Conservation (phyloP, 2,329 filamentous ascomycete species). For the Colletotrichum filicis region DNA sequence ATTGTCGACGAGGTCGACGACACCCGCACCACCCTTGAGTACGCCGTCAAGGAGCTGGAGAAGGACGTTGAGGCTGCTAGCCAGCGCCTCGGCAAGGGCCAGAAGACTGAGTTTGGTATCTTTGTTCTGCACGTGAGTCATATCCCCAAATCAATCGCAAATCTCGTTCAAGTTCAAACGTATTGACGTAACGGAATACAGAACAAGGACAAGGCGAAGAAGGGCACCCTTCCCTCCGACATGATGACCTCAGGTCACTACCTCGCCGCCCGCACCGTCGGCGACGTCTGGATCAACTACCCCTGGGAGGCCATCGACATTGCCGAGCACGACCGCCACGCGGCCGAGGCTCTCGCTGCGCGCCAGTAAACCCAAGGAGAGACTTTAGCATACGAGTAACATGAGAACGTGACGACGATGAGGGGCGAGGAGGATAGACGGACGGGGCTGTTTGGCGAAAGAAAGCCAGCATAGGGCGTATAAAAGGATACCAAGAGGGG, state of each 20-base stretch:
- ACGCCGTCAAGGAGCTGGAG: constrained; percentile 90
- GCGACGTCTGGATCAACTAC: constrained; percentile 99
- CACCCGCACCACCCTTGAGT: constrained; percentile 92
- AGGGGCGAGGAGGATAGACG: constrained; percentile 2
- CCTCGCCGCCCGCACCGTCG: constrained; percentile 85
- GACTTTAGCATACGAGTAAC: constrained; percentile 6
- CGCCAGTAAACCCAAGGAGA: constrained; percentile 28
- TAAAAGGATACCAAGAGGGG: constrained; percentile 30
- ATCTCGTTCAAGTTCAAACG: background rate
- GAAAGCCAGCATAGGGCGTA: background rate
- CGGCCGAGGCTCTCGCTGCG: constrained; percentile 56
- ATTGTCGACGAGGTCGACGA: constrained; percentile 98
- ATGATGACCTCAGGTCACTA: constrained; percentile 82
- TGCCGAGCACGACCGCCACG: constrained; percentile 85
- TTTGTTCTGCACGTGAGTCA: constrained; percentile 90
- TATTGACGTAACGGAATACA: constrained; percentile 47
- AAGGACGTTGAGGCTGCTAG: constrained; percentile 92
- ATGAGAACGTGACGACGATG: constrained; percentile 8
- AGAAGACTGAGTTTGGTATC: constrained; percentile 88
- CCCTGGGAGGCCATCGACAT: constrained; percentile 98
- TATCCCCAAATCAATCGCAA: background rate
- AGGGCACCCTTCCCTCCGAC: constrained; percentile 82
- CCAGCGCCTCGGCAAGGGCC: constrained; percentile 69
- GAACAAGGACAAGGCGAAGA: constrained; percentile 99
- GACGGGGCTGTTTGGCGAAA: constrained; percentile 4